Conservation (phyloP, 2,329 filamentous ascomycete species). For the Fonsecaea erecta region DNA sequence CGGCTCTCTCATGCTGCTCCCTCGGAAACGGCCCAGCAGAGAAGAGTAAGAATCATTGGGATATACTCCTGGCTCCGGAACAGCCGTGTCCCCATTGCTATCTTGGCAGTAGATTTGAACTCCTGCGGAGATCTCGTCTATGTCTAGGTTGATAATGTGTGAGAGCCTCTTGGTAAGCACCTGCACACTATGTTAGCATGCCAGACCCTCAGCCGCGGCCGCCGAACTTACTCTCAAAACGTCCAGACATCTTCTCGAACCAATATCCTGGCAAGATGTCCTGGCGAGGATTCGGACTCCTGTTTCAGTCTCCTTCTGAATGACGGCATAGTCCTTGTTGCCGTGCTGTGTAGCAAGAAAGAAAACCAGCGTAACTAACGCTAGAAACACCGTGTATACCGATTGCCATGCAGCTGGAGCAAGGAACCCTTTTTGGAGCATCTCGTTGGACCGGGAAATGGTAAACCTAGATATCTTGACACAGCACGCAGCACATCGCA, state of each 20-base stretch:
- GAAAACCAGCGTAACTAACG: conserved; percentile 29
- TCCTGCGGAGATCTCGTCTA: conserved; percentile 21
- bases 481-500: conserved; percentile 27
- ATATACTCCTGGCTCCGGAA: not conserved
- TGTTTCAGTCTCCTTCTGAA: conserved; percentile 25
- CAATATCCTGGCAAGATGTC: conserved; percentile 31
- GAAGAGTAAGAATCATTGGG: not conserved
- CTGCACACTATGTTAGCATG: not conserved
- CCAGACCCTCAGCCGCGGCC: not conserved
- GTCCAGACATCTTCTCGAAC: conserved; percentile 29
- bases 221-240: conserved; percentile 20
- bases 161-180: conserved; percentile 24
- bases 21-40: not conserved
- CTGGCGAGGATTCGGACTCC: conserved; percentile 28
- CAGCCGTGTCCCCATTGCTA: not conserved
- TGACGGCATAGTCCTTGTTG: conserved; percentile 16
- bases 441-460: conserved; percentile 25
- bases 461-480: conserved; percentile 27
- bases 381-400: conserved; percentile 33
- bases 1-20: not conserved
- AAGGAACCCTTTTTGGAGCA: conserved; percentile 27
- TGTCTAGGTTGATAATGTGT: conserved; percentile 23
- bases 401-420: conserved; percentile 31
- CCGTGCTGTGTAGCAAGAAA: conserved; percentile 28
- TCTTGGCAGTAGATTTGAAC: conserved; percentile 1